Evolutionary conservation across 257 asterid species (phyloP).

Genomic region (Petrea volubilis): DNA sequence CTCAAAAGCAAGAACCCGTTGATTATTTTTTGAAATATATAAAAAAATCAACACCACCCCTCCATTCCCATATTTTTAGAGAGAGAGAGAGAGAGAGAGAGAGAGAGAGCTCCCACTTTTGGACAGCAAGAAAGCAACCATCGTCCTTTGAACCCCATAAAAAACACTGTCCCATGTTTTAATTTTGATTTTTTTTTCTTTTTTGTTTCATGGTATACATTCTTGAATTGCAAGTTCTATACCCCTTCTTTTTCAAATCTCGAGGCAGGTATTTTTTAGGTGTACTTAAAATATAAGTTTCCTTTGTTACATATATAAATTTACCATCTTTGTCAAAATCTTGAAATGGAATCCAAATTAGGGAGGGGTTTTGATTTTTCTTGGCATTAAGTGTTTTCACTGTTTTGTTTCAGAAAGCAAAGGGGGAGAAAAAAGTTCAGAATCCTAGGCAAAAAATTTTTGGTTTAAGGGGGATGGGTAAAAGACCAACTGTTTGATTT

Average conservation of each 20-base stretch:
- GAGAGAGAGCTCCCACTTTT: slow-evolving; percentile 30
- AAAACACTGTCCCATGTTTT: slow-evolving; percentile 39
- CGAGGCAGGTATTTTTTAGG: slow-evolving; percentile 56
- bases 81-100: slow-evolving; percentile 18
- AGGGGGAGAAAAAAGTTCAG: slow-evolving; percentile 42
- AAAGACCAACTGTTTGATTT: slow-evolving; percentile 35
- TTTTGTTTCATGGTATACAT: not conserved
- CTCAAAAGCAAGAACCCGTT: slow-evolving; percentile 78
- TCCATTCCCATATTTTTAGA: slow-evolving; percentile 17
- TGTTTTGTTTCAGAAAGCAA: slow-evolving; percentile 31
- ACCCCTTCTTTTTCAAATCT: slow-evolving; percentile 48
- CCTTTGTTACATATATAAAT: not conserved
- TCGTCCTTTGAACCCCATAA: slow-evolving; percentile 38
- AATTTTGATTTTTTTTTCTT: not conserved
- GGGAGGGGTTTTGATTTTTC: slow-evolving; percentile 24
- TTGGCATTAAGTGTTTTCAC: slow-evolving; percentile 11
- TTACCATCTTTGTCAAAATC: slow-evolving; percentile 18
- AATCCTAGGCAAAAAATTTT: slow-evolving; percentile 56
- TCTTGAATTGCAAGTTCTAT: slow-evolving; percentile 35
- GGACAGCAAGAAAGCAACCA: slow-evolving; percentile 46
- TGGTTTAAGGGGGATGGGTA: slow-evolving; percentile 33
- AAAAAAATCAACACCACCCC: slow-evolving; percentile 19
- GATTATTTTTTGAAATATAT: slow-evolving; percentile 38
- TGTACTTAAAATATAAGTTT: slow-evolving; percentile 10
- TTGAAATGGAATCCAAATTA: slow-evolving; percentile 30